Evolutionary conservation across 805 yeast genomes (phyloP).

Genomic region (Nakazawaea holstii): DNA sequence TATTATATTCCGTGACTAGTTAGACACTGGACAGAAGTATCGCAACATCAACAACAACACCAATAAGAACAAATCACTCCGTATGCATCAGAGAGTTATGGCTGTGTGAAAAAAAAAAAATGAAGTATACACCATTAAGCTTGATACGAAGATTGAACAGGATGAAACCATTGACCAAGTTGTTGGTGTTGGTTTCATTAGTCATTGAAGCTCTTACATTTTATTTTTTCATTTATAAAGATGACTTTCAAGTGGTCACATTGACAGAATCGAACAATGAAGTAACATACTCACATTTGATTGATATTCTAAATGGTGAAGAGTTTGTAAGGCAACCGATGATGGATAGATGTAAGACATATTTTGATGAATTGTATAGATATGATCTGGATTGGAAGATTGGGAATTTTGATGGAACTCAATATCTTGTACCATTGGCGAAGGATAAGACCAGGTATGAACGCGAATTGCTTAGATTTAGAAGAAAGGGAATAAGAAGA

Average conservation of each 20-base stretch:
- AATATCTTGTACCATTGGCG: conserved; percentile 2
- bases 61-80: no score
- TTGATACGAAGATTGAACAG: neutral
- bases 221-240: neutral
- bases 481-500: neutral
- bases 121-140: neutral
- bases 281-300: conserved; percentile 6
- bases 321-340: conserved; percentile 22
- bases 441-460: conserved; percentile 2
- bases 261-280: neutral
- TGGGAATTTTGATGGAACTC: neutral
- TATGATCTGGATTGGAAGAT: conserved; percentile 37
- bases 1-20: no score
- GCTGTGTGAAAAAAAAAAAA: neutral
- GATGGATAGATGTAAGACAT: conserved; percentile 35
- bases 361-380: conserved; percentile 36
- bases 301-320: conserved; percentile 4
- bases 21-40: no score
- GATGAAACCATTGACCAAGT: conserved; percentile 1
- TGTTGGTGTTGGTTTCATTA: neutral
- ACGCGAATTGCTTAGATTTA: neutral
- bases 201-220: neutral
- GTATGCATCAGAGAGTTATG: no score
- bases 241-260: neutral
- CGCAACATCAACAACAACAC: no score